Evolutionary conservation across 2,329 filamentous ascomycete species (phyloP).

Genomic region (Paramyrothecium roridum): DNA sequence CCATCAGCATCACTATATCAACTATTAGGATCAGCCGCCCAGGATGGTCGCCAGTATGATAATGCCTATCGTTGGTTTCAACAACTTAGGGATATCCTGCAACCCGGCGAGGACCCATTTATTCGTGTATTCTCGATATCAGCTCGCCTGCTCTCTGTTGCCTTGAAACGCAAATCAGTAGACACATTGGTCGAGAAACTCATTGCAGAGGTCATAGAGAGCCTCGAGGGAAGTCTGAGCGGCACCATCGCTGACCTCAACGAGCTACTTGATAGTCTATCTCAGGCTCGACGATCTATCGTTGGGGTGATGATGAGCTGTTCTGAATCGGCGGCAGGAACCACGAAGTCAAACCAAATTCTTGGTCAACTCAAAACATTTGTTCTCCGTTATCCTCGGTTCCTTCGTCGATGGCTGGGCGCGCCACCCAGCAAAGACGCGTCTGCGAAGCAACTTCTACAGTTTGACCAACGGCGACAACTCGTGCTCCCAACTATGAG

Average conservation of each 20-base stretch:
- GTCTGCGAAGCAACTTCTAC: slow-evolving; percentile 53
- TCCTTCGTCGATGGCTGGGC: slow-evolving; percentile 60
- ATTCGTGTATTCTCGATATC: slow-evolving; percentile 49
- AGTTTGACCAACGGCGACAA: slow-evolving; percentile 59
- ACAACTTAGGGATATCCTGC: slow-evolving; percentile 37
- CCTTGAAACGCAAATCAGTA: slow-evolving; percentile 41
- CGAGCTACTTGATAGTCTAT: slow-evolving; percentile 56
- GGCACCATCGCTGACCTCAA: slow-evolving; percentile 59
- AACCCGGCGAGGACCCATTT: slow-evolving; percentile 38
- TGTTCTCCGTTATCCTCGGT: slow-evolving; percentile 56
- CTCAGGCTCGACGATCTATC: slow-evolving; percentile 50
- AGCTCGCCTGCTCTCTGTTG: slow-evolving; percentile 53
- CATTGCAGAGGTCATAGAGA: slow-evolving; percentile 46
- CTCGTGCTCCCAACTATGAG: slow-evolving; percentile 49
- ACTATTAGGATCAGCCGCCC: slow-evolving; percentile 45
- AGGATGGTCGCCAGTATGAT: slow-evolving; percentile 40
- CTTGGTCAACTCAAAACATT: slow-evolving; percentile 48
- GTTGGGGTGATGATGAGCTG: slow-evolving; percentile 42
- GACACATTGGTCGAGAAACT: slow-evolving; percentile 36
- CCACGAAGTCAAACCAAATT: slow-evolving; percentile 5
- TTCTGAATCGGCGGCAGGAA: slow-evolving; percentile 11
- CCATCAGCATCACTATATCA: slow-evolving; percentile 49
- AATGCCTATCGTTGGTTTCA: slow-evolving; percentile 56
- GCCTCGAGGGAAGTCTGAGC: slow-evolving; percentile 56
- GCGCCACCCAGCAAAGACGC: slow-evolving; percentile 49